These are phyloP conservation scores for Laguncularia racemosa DNA, from an alignment of 345 rosid genomes.

Conservation along the genomic window DNA sequence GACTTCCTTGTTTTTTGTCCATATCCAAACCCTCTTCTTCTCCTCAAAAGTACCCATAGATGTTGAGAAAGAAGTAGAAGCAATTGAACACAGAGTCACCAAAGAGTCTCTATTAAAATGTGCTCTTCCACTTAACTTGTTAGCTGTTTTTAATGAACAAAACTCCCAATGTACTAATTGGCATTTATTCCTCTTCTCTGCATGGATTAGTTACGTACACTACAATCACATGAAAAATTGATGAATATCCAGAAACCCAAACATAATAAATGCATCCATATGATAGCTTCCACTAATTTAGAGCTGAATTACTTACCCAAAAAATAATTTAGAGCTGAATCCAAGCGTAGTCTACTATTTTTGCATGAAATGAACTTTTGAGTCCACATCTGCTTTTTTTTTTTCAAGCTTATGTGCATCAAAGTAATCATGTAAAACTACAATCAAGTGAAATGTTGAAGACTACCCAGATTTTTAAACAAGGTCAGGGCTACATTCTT, in stretches of 20 bases:
- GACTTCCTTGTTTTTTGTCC: constrained; percentile 66
- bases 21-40: constrained; percentile 71
- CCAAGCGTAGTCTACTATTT: no score
- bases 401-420: no score
- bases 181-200: constrained; percentile 21
- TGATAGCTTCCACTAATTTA: no score
- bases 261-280: no score
- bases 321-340: no score
- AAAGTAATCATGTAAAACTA: no score
- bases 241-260: neutral
- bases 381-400: no score
- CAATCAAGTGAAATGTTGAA: no score
- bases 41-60: constrained; percentile 20
- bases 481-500: no score
- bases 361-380: no score
- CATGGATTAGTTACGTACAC: constrained; percentile 1
- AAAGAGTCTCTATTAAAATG: neutral
- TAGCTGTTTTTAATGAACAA: constrained; percentile 6
- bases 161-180: constrained; percentile 13
- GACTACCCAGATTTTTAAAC: no score
- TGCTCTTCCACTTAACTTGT: neutral
- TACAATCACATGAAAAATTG: neutral
- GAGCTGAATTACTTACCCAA: no score
- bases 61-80: constrained; percentile 16
- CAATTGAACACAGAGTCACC: neutral